A percentile compares a stretch with the other conserved stretches of the same genome.
Conservation (phyloP, 2,329 filamentous ascomycete species). For the Pleurostoma richardsiae region DNA sequence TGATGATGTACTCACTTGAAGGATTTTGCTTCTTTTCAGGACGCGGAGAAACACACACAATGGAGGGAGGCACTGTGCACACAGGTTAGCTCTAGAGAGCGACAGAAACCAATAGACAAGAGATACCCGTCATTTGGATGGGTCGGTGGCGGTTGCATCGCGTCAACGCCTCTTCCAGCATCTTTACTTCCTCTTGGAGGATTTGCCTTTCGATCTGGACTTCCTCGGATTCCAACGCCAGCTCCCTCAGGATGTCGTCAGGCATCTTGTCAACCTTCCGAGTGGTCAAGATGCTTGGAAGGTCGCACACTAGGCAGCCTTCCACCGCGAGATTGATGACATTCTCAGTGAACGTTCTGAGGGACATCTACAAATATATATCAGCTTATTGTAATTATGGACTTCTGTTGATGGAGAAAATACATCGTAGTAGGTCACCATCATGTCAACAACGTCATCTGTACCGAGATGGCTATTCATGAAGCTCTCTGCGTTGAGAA, state of each 20-base stretch:
- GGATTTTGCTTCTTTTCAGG: too few species aligned
- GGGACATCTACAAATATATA: constrained; percentile 25
- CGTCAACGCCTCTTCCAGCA: background rate
- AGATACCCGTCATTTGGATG: too few species aligned
- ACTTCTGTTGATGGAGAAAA: background rate
- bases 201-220: background rate
- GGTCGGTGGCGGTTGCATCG: too few species aligned
- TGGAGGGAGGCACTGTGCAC: too few species aligned
- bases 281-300: constrained; percentile 35
- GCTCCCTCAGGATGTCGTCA: constrained; percentile 17
- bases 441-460: constrained; percentile 35
- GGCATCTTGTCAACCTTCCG: constrained; percentile 26
- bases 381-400: background rate
- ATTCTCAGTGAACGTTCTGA: constrained; percentile 40
- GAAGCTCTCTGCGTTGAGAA: constrained; percentile 6
- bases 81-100: too few species aligned
- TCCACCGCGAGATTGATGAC: constrained; percentile 42
- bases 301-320: constrained; percentile 35
- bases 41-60: too few species aligned
- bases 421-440: constrained; percentile 38
- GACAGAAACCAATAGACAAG: too few species aligned
- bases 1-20: too few species aligned
- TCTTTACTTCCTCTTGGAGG: background rate
- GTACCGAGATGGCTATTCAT: constrained; percentile 25
- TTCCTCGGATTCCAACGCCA: constrained; percentile 25